These are phyloP conservation scores for Penicillium janthinellum DNA, from an alignment of 2,329 filamentous ascomycete genomes.

Conservation along the genomic window DNA sequence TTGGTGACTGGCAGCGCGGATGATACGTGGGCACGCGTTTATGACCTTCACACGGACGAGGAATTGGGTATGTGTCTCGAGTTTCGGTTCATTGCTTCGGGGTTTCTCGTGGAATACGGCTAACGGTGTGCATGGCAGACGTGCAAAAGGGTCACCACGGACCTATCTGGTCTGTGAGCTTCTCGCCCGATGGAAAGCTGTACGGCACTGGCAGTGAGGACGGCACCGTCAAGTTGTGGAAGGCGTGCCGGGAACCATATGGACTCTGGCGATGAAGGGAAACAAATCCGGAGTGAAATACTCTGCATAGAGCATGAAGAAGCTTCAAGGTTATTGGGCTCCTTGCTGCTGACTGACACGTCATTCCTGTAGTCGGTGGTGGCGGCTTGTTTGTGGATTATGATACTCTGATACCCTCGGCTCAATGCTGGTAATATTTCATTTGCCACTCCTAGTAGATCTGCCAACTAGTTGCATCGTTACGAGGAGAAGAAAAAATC, in stretches of 20 bases:
- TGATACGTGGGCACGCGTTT: constrained; percentile 96
- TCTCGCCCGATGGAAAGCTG: constrained; percentile 91
- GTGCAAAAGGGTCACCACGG: constrained; percentile 96
- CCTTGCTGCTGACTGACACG: neutral
- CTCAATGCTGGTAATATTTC: neutral
- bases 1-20: constrained; percentile 88
- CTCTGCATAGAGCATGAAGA: neutral
- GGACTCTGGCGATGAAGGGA: constrained; percentile 62
- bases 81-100: too few relatives aligned
- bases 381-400: neutral
- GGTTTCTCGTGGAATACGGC: neutral
- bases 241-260: constrained; percentile 65
- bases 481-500: too few relatives aligned
- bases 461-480: too few relatives aligned
- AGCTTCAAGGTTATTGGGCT: neutral
- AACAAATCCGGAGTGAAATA: neutral
- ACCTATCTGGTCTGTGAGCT: constrained; percentile 93
- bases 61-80: constrained; percentile 63
- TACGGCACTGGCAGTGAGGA: constrained; percentile 97
- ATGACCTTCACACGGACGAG: constrained; percentile 79
- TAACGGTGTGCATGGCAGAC: constrained; percentile 54
- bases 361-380: neutral
- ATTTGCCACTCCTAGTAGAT: neutral
- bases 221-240: constrained; percentile 92
- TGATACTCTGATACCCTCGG: neutral